Percentiles rank a stretch among this genome's conserved stretches.
These are phyloP conservation scores for Triadica sebifera DNA, from an alignment of 345 rosid genomes.

Conservation along the genomic window DNA sequence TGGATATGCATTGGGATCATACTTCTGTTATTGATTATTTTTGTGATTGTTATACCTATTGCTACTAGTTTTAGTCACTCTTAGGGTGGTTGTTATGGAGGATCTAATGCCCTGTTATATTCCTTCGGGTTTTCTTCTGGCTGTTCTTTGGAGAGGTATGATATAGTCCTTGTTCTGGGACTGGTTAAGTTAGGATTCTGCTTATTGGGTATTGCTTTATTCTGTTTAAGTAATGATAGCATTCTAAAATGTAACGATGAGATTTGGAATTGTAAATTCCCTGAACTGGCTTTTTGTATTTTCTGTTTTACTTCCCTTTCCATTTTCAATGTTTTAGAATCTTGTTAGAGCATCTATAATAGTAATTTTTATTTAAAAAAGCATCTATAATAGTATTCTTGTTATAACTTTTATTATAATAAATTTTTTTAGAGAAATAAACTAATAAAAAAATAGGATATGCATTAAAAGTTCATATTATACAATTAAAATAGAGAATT, in stretches of 20 bases:
- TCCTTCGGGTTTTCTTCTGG: constrained; percentile 22
- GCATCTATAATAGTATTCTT: no score
- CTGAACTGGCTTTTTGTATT: no score
- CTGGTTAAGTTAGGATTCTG: constrained; percentile 6
- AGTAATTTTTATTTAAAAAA: no score
- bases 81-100: constrained; percentile 36
- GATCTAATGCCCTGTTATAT: constrained; percentile 40
- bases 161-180: constrained; percentile 30
- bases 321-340: no score
- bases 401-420: no score
- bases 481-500: no score
- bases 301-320: no score
- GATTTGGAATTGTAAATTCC: not conserved
- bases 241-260: not conserved
- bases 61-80: constrained; percentile 73
- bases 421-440: no score
- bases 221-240: not conserved
- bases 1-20: constrained; percentile 73
- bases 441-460: no score
- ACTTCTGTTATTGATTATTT: constrained; percentile 63
- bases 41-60: constrained; percentile 66
- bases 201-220: constrained; percentile 1
- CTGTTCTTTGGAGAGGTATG: not conserved
- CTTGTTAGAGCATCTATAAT: no score
- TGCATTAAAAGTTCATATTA: no score